Evolutionary conservation across 2,329 filamentous ascomycete genomes (phyloP).

Genomic region (Colletotrichum somersetense): DNA sequence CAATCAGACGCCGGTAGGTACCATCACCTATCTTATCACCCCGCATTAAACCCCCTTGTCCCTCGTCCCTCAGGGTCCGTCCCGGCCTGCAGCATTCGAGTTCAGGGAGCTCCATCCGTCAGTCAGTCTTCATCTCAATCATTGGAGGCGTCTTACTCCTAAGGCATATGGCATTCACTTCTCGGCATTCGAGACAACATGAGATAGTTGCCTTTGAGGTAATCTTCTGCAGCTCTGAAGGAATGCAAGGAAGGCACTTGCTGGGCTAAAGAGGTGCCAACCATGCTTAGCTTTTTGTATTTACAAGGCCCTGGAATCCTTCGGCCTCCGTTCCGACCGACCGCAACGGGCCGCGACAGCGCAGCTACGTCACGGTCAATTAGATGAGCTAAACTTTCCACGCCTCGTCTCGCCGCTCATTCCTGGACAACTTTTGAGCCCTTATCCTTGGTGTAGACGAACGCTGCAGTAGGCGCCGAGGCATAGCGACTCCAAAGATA

Average conservation of each 20-base stretch:
- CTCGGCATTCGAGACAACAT: not conserved
- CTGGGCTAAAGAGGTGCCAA: not conserved
- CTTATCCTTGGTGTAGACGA: not conserved
- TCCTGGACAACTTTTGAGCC: slow-evolving; percentile 9
- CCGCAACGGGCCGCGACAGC: not conserved
- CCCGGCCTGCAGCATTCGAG: slow-evolving; percentile 15
- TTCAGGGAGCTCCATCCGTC: slow-evolving; percentile 7
- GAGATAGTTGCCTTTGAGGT: not conserved
- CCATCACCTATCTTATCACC: slow-evolving; percentile 25
- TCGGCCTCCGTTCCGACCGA: not conserved
- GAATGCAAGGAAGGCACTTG: not conserved
- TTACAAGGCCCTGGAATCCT: not conserved
- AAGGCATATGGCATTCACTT: not conserved
- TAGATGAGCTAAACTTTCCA: not conserved
- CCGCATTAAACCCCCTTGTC: slow-evolving; percentile 26
- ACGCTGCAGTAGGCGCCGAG: slow-evolving; percentile 26
- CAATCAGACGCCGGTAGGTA: slow-evolving; percentile 2
- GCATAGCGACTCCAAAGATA: not conserved
- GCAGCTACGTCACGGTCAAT: not conserved
- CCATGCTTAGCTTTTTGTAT: not conserved
- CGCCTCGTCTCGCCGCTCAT: not conserved
- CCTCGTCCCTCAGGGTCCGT: slow-evolving; percentile 27
- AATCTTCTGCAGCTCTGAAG: no score
- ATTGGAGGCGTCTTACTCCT: not conserved
- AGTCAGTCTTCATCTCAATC: not conserved